Evolutionary conservation across 306 rosid species (phyloP).

Genomic region (Abrus precatorius): DNA sequence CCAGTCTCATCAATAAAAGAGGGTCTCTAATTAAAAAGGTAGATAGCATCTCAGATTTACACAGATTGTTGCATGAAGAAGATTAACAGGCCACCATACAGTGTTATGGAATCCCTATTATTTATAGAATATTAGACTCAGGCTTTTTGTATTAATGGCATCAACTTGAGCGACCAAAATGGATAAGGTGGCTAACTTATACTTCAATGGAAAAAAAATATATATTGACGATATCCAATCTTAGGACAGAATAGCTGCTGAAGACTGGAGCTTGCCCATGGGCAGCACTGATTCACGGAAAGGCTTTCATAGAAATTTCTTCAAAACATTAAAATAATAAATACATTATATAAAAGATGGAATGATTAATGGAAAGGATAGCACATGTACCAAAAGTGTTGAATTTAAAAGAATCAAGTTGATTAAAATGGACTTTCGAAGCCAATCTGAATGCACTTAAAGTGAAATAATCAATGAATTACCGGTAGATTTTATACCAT

Average conservation of each 20-base stretch:
- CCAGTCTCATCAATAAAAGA: slow-evolving; percentile 26
- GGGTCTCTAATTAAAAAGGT: slow-evolving; percentile 8
- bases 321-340: not conserved
- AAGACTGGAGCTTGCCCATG: not conserved
- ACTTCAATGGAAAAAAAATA: slow-evolving; percentile 1
- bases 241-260: slow-evolving; percentile 7
- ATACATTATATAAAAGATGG: not conserved
- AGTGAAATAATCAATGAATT: slow-evolving; percentile 13
- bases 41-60: slow-evolving; percentile 28
- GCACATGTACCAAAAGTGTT: not conserved
- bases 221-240: slow-evolving; percentile 8
- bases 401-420: not conserved
- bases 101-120: not conserved
- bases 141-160: not conserved
- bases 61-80: slow-evolving; percentile 18
- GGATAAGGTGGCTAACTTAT: slow-evolving; percentile 12
- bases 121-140: not conserved
- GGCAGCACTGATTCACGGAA: slow-evolving; percentile 15
- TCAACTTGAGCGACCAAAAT: slow-evolving; percentile 7
- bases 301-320: slow-evolving; percentile 9
- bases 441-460: slow-evolving; percentile 3
- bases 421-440: not conserved
- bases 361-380: not conserved
- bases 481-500: not conserved
- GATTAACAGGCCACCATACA: slow-evolving; percentile 15